These are phyloP conservation scores for Aspergillus glaucus DNA, from an alignment of 2,329 filamentous ascomycete genomes.

Conservation along the genomic window DNA sequence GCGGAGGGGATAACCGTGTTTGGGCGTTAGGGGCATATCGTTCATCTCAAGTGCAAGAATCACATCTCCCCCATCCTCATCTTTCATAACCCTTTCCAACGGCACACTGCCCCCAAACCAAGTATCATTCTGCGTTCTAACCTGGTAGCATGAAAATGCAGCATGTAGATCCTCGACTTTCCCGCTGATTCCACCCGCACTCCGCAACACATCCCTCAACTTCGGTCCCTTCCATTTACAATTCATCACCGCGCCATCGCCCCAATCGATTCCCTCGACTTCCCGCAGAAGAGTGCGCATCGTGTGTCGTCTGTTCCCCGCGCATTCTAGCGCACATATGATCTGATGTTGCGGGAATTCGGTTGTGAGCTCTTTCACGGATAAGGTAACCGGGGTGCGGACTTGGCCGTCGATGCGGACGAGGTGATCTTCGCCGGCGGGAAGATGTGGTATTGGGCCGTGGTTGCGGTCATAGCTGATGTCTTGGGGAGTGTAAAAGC, in stretches of 20 bases:
- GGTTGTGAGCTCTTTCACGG: slow-evolving; percentile 41
- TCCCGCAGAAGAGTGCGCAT: slow-evolving; percentile 56
- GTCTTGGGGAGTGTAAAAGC: slow-evolving; percentile 48
- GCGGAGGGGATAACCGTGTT: slow-evolving; percentile 50
- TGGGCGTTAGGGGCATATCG: slow-evolving; percentile 38
- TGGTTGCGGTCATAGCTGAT: slow-evolving; percentile 55
- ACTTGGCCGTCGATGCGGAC: slow-evolving; percentile 49
- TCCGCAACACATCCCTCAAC: slow-evolving; percentile 47
- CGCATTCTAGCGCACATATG: slow-evolving; percentile 54
- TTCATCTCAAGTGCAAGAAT: slow-evolving; percentile 50
- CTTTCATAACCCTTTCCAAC: slow-evolving; percentile 40
- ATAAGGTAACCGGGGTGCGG: slow-evolving; percentile 37
- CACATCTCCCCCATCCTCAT: slow-evolving; percentile 38
- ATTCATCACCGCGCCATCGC: slow-evolving; percentile 56
- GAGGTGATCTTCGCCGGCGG: slow-evolving; percentile 30
- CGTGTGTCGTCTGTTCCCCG: slow-evolving; percentile 55
- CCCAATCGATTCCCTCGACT: slow-evolving; percentile 56
- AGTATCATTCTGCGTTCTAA: slow-evolving; percentile 49
- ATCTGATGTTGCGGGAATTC: slow-evolving; percentile 50
- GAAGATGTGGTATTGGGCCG: slow-evolving; percentile 46
- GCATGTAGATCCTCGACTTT: slow-evolving; percentile 38
- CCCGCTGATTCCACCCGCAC: slow-evolving; percentile 35
- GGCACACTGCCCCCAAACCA: slow-evolving; percentile 54
- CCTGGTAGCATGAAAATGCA: slow-evolving; percentile 50
- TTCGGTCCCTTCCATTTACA: slow-evolving; percentile 52